These are phyloP conservation scores for Tetradesmus lagerheimii DNA, from an alignment of 139 green algal genomes.

Conservation along the genomic window DNA sequence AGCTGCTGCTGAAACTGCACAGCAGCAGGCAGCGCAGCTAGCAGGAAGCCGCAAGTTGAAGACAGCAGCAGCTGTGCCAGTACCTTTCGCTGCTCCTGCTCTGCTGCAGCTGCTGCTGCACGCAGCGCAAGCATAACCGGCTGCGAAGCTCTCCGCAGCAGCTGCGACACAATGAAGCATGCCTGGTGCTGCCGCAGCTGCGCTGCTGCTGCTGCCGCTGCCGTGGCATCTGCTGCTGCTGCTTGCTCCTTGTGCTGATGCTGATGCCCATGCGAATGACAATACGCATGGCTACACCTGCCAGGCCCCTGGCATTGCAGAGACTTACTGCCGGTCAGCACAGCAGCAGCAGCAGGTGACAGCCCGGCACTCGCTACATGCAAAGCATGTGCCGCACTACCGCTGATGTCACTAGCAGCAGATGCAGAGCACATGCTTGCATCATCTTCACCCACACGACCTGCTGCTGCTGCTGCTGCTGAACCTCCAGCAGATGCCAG, in stretches of 20 bases:
- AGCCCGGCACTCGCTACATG: background rate
- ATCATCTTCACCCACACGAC: background rate
- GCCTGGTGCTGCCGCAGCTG: constrained; percentile 5
- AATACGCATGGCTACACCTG: background rate
- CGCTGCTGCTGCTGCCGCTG: background rate
- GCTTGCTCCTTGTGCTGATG: background rate
- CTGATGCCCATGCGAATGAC: background rate
- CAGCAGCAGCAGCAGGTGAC: background rate
- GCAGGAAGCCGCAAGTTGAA: background rate
- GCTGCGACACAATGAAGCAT: constrained; percentile 37
- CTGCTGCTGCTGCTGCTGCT: background rate
- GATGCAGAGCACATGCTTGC: constrained; percentile 9
- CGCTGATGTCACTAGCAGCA: background rate
- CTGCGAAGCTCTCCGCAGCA: constrained; percentile 1
- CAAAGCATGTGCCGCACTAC: background rate
- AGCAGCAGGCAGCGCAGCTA: constrained; percentile 17
- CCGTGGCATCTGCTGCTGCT: background rate
- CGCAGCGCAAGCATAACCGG: constrained; percentile 5
- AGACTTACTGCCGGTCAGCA: too few relatives aligned
- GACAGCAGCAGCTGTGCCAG: constrained; percentile 35
- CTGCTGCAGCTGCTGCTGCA: background rate
- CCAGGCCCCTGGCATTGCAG: background rate
- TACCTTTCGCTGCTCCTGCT: background rate
- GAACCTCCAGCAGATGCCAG: background rate
- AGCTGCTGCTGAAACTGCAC: constrained; percentile 24